Evolutionary conservation across 2,329 filamentous ascomycete genomes (phyloP).

Genomic region (Zymoseptoria pseudotritici): DNA sequence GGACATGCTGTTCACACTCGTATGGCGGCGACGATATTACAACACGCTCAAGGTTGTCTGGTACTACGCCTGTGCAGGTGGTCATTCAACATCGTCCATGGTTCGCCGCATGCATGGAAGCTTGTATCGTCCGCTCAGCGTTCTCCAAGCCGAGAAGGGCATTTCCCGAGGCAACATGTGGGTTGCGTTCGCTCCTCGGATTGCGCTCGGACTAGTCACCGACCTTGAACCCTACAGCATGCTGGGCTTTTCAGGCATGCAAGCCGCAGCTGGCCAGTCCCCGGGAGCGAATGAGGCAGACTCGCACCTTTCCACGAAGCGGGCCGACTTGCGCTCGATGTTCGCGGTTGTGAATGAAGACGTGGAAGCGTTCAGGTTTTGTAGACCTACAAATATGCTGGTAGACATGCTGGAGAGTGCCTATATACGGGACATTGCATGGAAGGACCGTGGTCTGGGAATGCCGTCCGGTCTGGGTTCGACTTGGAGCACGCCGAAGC

Average conservation of each 20-base stretch:
- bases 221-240: not conserved
- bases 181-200: slow-evolving; percentile 18
- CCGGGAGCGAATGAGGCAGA: not conserved
- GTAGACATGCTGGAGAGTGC: slow-evolving; percentile 17
- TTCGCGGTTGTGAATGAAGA: slow-evolving; percentile 1
- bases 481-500: not conserved
- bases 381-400: slow-evolving; percentile 10
- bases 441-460: slow-evolving; percentile 14
- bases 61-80: slow-evolving; percentile 27
- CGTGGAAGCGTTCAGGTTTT: slow-evolving; percentile 3
- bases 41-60: slow-evolving; percentile 29
- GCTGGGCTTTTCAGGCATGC: not conserved
- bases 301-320: not conserved
- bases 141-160: not conserved
- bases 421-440: slow-evolving; percentile 15
- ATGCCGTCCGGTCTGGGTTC: not conserved
- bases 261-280: not conserved
- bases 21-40: slow-evolving; percentile 17
- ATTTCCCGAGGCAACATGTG: slow-evolving; percentile 7
- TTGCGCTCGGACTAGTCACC: slow-evolving; percentile 16
- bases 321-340: not conserved
- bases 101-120: slow-evolving; percentile 8
- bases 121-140: slow-evolving; percentile 1
- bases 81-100: slow-evolving; percentile 13
- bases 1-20: slow-evolving; percentile 19